These are phyloP conservation scores for Daedaleopsis sinensis DNA, from an alignment of 768 basidiomycete genomes.

Conservation along the genomic window DNA sequence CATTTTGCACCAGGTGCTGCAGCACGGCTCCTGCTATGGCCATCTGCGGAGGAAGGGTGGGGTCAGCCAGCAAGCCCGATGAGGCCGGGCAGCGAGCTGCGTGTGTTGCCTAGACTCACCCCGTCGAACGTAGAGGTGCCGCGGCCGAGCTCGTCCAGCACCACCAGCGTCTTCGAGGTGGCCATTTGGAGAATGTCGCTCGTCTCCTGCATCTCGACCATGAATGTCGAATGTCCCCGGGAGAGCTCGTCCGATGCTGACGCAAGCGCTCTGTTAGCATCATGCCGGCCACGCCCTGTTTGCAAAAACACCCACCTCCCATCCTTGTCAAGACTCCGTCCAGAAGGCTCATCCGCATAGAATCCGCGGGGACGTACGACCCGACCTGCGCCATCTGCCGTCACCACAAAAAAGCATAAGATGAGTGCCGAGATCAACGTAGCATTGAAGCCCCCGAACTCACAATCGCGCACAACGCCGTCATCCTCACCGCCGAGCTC, in stretches of 20 bases:
- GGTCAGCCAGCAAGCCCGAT: not conserved
- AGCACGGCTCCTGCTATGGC: constrained; percentile 85
- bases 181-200: constrained; percentile 84
- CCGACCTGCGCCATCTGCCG: constrained; percentile 82
- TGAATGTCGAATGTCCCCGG: constrained; percentile 90
- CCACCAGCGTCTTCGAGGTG: constrained; percentile 77
- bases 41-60: constrained; percentile 52
- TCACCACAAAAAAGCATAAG: not conserved
- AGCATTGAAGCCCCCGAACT: constrained; percentile 1
- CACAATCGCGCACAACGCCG: constrained; percentile 67
- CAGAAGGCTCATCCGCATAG: constrained; percentile 74
- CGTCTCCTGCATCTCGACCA: constrained; percentile 96
- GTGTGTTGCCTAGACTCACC: constrained; percentile 27
- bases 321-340: constrained; percentile 89
- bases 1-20: constrained; percentile 62
- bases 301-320: constrained; percentile 60
- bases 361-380: constrained; percentile 83
- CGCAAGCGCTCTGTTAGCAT: constrained; percentile 1
- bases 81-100: too few species aligned
- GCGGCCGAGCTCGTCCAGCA: constrained; percentile 88
- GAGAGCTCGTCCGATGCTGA: constrained; percentile 86
- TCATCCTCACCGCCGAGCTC: constrained; percentile 80
- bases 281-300: constrained; percentile 1
- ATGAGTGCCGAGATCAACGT: not conserved
- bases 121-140: constrained; percentile 96